Conservation (phyloP, 768 basidiomycete species). For the Terana coerulea region DNA sequence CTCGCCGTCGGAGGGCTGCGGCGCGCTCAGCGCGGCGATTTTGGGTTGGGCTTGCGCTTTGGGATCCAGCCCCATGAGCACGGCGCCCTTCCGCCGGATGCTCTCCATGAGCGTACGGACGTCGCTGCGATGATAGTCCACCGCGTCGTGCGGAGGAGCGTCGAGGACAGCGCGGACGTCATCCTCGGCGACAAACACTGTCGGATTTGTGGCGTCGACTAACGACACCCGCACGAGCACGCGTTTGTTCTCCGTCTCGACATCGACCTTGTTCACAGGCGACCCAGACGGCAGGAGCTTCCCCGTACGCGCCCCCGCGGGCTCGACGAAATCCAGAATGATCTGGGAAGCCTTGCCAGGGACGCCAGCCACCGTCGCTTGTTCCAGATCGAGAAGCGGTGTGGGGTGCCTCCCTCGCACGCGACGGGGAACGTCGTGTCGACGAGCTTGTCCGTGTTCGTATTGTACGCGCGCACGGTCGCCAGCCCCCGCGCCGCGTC, state of each 20-base stretch:
- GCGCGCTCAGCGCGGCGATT: constrained; percentile 50
- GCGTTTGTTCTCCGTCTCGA: constrained; percentile 17
- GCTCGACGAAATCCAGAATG: constrained; percentile 59
- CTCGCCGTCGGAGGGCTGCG: constrained; percentile 23
- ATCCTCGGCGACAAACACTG: constrained; percentile 51
- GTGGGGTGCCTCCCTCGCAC: constrained; percentile 10
- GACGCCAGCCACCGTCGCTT: constrained; percentile 64
- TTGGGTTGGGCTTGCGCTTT: constrained; percentile 65
- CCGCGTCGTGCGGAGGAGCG: constrained; percentile 18
- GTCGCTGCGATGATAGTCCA: constrained; percentile 17
- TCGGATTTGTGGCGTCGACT: constrained; percentile 75
- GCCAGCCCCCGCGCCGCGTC: constrained; percentile 15
- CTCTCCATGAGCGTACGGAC: constrained; percentile 39
- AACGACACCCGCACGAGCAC: constrained; percentile 38
- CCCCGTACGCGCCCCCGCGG: constrained; percentile 68
- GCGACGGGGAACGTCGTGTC: constrained; percentile 66
- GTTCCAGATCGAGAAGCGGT: constrained; percentile 42
- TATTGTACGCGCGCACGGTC: constrained; percentile 63
- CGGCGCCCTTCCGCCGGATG: constrained; percentile 53
- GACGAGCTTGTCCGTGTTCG: constrained; percentile 67
- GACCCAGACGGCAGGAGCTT: constrained; percentile 61
- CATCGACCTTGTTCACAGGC: constrained; percentile 40
- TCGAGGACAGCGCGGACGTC: constrained; percentile 41
- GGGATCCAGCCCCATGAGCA: constrained; percentile 62
- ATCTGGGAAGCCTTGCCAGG: constrained; percentile 63